Evolutionary conservation across 352 stramenopile species (phyloP), one percentile per base, ranked within the genome.

Genomic region (Phytophthora rubi): DNA sequence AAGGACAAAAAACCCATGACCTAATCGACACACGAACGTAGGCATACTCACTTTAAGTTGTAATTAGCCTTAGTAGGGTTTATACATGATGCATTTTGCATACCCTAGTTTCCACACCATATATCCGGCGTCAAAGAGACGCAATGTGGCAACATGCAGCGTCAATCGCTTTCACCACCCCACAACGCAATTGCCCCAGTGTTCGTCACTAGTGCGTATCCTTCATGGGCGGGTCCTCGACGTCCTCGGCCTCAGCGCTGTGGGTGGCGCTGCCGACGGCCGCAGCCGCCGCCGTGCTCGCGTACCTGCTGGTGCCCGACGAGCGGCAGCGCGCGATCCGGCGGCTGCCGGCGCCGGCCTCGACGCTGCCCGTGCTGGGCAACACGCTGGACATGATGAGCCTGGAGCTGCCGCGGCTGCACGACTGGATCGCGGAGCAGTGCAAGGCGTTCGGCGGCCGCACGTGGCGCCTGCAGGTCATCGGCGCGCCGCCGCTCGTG

Each of bases 361-460:
- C 73, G 9, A 84, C 79, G 35, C 72, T 86, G 0, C 79, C 79
- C 0, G 23, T 86, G 9, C 61, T 86, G 47, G 78, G 78, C 53
- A 86, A 86, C 53, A 83, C 78, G 16, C 58, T 86, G 28, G 76
- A 86, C 48, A 15, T 86, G 10, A 75, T 77, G 65, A 67, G 60
- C 33, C 55, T 81, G 48, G 70, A 86, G 48, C 69, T 72, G 32
- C 73, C 75, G n/a, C 71, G 77, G 0, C 62, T 83, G 15, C 75
- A 87, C 65, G 79, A 86, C 70, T 86, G 76, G 76, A 78, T 84
- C 52, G 21, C 57, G 10, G 79, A 86, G 48, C 68, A 86, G 48
- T 84, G 71, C 69, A 72, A 77, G 37, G 45, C 62, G 18, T 77
- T 79, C 47, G 62, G 75, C 15, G 73, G 79, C 8, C 68, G 65